phyloP scores from a whole-genome alignment of 805 yeast species.

The Barnettozyma sp. region DNA sequence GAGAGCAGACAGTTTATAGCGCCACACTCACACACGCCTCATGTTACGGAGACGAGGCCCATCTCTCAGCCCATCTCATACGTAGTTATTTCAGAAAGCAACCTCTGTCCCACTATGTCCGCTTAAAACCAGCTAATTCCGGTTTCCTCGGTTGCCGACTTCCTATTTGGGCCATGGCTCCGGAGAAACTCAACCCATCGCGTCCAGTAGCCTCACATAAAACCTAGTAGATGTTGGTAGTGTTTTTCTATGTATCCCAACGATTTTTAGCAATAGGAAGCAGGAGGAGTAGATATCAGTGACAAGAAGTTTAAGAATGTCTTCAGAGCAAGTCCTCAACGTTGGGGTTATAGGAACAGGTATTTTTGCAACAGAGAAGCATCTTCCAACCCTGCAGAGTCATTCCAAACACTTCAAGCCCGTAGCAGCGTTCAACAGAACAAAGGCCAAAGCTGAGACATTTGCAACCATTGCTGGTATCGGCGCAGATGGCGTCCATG shows the following conservation, averaged over 20 bases:
- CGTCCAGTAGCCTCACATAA: no score
- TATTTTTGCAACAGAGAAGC: constrained; percentile 80
- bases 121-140: background rate
- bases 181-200: constrained; percentile 1
- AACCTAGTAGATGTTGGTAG: no score
- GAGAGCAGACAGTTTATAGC: no score
- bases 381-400: constrained; percentile 64
- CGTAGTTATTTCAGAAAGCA: no score
- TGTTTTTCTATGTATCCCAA: no score
- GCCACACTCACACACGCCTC: no score
- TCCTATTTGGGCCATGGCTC: background rate
- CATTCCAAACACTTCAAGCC: constrained; percentile 47
- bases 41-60: no score
- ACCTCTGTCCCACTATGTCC: no score
- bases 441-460: constrained; percentile 71
- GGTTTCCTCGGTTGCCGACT: background rate
- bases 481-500: constrained; percentile 31
- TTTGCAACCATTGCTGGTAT: constrained; percentile 64
- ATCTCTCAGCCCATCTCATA: no score
- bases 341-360: constrained; percentile 63
- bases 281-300: no score
- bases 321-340: constrained; percentile 10
- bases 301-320: no score
- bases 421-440: constrained; percentile 74
- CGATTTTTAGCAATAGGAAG: no score